Percentiles rank a stretch among this genome's conserved stretches.
Evolutionary conservation across 345 rosid species (phyloP).

Genomic region (Iberis pinnata): DNA sequence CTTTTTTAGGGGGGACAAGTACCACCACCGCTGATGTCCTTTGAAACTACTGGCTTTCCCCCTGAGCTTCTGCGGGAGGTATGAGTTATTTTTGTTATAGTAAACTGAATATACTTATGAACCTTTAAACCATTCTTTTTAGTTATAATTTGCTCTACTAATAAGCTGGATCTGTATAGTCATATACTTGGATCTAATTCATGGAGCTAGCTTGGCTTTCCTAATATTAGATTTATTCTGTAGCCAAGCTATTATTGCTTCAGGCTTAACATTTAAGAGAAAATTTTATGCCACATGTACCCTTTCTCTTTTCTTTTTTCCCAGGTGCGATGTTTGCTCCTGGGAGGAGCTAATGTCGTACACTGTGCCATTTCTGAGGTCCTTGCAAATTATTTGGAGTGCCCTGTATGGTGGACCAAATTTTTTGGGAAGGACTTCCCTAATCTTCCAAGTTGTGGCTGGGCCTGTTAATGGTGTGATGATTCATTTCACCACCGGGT

Average conservation of each 20-base stretch:
- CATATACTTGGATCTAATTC: constrained; percentile 6
- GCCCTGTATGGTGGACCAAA: constrained; percentile 68
- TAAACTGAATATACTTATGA: not conserved
- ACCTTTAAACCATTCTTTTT: not conserved
- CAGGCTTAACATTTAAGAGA: constrained; percentile 47
- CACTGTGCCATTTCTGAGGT: constrained; percentile 81
- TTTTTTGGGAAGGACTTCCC: constrained; percentile 62
- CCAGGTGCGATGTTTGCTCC: constrained; percentile 97
- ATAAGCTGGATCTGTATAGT: not conserved
- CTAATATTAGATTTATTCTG: not conserved
- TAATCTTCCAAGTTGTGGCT: constrained; percentile 63
- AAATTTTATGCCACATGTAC: constrained; percentile 66
- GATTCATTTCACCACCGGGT: constrained; percentile 63
- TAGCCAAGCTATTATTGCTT: not conserved
- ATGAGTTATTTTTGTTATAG: constrained; percentile 17
- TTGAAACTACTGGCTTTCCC: constrained; percentile 80
- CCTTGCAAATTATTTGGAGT: constrained; percentile 64
- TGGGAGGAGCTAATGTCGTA: constrained; percentile 95
- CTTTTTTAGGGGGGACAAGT: constrained; percentile 62
- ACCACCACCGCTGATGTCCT: constrained; percentile 67
- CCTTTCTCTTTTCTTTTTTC: constrained; percentile 60
- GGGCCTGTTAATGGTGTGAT: constrained; percentile 78
- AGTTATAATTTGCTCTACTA: not conserved
- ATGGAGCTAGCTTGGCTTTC: constrained; percentile 1
- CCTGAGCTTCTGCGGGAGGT: constrained; percentile 94